A percentile compares a stretch with the other conserved stretches of the same genome.
Conservation (phyloP, 2,329 filamentous ascomycete genomes). For the Cytospora schulzeri region DNA sequence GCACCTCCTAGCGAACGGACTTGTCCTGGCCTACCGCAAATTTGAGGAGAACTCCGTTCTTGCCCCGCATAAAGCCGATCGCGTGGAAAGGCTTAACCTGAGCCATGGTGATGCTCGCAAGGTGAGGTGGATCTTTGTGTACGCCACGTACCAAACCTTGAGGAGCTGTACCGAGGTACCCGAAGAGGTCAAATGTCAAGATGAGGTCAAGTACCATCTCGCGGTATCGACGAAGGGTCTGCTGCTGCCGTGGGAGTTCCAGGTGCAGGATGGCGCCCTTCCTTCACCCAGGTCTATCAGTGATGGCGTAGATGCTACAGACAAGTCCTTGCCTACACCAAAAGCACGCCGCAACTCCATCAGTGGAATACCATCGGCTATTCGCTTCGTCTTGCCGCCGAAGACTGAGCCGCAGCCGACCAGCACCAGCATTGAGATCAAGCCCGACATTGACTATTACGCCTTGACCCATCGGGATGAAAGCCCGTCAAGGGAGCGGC, state of each 20-base stretch:
- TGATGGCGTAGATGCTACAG: background rate
- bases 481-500: background rate
- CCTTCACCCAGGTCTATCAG: background rate
- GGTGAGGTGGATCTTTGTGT: slow-evolving; percentile 77
- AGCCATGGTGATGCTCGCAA: slow-evolving; percentile 70
- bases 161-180: slow-evolving; percentile 64
- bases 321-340: slow-evolving; percentile 37
- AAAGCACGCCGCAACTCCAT: slow-evolving; percentile 29
- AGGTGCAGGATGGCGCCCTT: slow-evolving; percentile 20
- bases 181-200: slow-evolving; percentile 59
- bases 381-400: background rate
- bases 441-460: slow-evolving; percentile 60
- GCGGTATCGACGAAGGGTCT: slow-evolving; percentile 46
- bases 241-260: slow-evolving; percentile 50
- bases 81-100: slow-evolving; percentile 52
- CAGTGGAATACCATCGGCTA: slow-evolving; percentile 14
- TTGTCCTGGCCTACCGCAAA: slow-evolving; percentile 68
- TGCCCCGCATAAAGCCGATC: slow-evolving; percentile 55
- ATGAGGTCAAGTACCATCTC: slow-evolving; percentile 59
- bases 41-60: slow-evolving; percentile 67
- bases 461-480: slow-evolving; percentile 43
- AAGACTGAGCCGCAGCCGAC: background rate
- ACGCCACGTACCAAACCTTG: slow-evolving; percentile 73
- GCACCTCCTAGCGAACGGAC: slow-evolving; percentile 47
- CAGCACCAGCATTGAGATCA: slow-evolving; percentile 38